Base-by-base conservation (phyloP, 2,329 filamentous ascomycete genomes). In the Pseudodiploospora longispora region DNA sequence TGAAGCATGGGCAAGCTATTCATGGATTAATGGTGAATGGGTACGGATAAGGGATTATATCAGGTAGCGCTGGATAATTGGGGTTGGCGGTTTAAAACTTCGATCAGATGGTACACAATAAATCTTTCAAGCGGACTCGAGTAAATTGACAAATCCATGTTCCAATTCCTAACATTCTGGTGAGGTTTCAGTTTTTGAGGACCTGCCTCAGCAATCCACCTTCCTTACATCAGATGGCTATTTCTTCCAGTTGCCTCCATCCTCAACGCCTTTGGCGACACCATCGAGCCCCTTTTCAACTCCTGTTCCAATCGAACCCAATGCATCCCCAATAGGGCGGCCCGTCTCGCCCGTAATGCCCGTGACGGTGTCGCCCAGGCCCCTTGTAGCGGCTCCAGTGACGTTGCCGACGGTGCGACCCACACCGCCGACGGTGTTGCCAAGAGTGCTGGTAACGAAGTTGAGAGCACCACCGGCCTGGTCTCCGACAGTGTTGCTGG, bases 241-340 rank as follows among this genome's bases (percentile, higher is more conserved):
- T 47, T 61, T 67, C 63, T 74, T 75, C 75, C 75, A 78, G 56
- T 79, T 61, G 3, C 78, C 77, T 8, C 76, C 76, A 53, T 78
- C 65, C 61, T 80, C 76, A 6, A 75, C 70, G 0, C 76, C 75
- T 60, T 74, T 69, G 10, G 71, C 70, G 2, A 79, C 65, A 38
- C 60, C 63, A 36, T 65, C 63, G 33, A 68, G 59, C 2, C 74
- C 78, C 37, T 67, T 64, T 61, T 80, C 68, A 3, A 82, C 51
- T 1, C 76, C 76, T 2, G 67, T 71, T 5, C 75, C 75, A 6
- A 77, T 55, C 50, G 69, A 74, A 6, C 69, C 66, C 9, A 82
- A 44, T 2, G 69, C 76, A 52, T 82, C 72, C 6, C 78, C 78
- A 2, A 82, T 55, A 1, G 76, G 74, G 44, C 68, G 69, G 10